phyloP scores from a whole-genome alignment of 139 green algal species.

The Chlamydomonas incerta region DNA sequence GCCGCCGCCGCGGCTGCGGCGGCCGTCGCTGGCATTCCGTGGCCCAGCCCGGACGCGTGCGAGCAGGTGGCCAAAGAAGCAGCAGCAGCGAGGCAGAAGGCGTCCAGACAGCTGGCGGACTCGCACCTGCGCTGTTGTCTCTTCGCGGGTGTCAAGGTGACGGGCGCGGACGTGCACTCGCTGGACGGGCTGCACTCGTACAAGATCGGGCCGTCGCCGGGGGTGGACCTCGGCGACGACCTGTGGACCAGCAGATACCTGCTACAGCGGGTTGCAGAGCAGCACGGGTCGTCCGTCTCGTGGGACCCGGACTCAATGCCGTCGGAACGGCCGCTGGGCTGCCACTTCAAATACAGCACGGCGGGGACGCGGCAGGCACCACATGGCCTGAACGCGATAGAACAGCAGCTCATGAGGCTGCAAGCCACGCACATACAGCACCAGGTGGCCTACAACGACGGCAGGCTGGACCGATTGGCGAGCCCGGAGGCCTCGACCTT shows the following conservation, averaged over 20 bases:
- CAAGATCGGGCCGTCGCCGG: constrained; percentile 74
- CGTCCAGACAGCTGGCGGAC: constrained; percentile 26
- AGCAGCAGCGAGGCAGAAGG: background rate
- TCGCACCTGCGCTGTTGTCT: constrained; percentile 47
- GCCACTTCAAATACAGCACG: constrained; percentile 80
- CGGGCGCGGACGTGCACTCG: constrained; percentile 26
- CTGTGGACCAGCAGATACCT: constrained; percentile 83
- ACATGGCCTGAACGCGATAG: constrained; percentile 68
- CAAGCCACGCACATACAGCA: constrained; percentile 70
- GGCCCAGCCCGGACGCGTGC: background rate
- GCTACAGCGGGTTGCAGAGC: constrained; percentile 70
- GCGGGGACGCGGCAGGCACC: constrained; percentile 56
- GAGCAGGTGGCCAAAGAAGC: background rate
- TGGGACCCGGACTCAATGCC: constrained; percentile 72
- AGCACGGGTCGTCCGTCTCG: constrained; percentile 60
- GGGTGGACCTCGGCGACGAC: constrained; percentile 78
- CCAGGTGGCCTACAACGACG: constrained; percentile 76
- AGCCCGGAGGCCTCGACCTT: constrained; percentile 48
- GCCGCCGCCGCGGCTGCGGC: background rate
- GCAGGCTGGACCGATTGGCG: constrained; percentile 50
- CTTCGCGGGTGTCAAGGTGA: constrained; percentile 48
- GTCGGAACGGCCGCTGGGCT: constrained; percentile 66
- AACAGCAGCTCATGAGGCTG: constrained; percentile 67
- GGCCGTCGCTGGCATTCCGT: background rate
- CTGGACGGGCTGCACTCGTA: constrained; percentile 59